Percentiles rank a stretch among this genome's conserved stretches.
phyloP scores from a whole-genome alignment of 148 eudicot genomes.

The Rhododendron griersonianum region DNA sequence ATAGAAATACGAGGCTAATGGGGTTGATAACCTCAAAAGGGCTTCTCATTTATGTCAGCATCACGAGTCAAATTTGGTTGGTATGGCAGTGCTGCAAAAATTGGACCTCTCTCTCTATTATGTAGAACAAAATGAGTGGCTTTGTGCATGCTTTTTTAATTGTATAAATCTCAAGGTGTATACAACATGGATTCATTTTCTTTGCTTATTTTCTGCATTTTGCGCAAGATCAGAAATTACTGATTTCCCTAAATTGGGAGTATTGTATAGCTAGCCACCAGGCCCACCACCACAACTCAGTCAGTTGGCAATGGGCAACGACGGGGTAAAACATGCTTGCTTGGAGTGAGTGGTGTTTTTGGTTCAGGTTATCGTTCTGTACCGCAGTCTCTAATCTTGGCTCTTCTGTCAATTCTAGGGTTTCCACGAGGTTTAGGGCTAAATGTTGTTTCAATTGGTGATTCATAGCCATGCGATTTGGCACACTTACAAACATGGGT shows the following conservation, averaged over 20 bases:
- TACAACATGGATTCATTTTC: not conserved
- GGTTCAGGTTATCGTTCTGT: not conserved
- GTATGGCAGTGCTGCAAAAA: not conserved
- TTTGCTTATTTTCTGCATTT: not conserved
- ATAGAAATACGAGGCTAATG: slow-evolving; percentile 8
- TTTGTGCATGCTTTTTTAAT: not conserved
- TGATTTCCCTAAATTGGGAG: not conserved
- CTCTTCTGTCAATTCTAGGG: not conserved
- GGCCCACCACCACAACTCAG: not conserved
- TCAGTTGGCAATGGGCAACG: not conserved
- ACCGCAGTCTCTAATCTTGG: not conserved
- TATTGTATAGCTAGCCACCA: not conserved
- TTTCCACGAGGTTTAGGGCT: not conserved
- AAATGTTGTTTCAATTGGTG: not conserved
- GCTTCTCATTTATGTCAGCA: not conserved
- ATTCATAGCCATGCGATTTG: not conserved
- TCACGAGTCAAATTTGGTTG: not conserved
- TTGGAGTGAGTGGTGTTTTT: not conserved
- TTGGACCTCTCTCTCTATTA: not conserved
- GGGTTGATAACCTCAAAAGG: slow-evolving; percentile 12
- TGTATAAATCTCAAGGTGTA: not conserved
- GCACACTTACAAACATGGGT: too few species aligned
- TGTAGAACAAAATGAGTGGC: slow-evolving; percentile 4
- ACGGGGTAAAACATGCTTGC: not conserved
- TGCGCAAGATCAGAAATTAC: not conserved